Evolutionary conservation across 257 asterid species (phyloP), one percentile per base, ranked within the genome.

Genomic region (Solanum ahanhuiri): DNA sequence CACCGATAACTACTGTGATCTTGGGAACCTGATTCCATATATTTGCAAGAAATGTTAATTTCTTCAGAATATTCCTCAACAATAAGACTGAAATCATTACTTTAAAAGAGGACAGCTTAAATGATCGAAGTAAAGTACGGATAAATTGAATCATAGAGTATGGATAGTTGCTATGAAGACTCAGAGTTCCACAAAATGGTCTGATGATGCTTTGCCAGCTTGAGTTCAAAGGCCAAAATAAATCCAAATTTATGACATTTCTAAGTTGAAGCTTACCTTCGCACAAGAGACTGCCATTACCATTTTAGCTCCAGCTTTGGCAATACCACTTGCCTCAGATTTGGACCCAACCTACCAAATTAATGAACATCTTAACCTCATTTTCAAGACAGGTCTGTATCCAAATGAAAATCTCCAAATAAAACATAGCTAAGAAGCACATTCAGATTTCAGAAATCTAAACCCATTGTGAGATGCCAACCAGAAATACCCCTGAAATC

Each of bases 271-370:
- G 79, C 88, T 63, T 86, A 96, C 99, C 98, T 96, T 95, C 69
- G 98, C 98, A 86, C 99, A 96, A 88, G 99, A 95, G 91, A 95
- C 99, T 85, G 99, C 98, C 99, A 96, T 95, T 91, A 96, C 99
- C 99, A 96, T 92, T 94, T 96, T 96, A 86, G 99, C 99, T 87
- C 99, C 99, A 89, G 99, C 90, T 92, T 97, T 97, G 72, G 99
- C 99, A 86, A 97, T 97, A 71, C 99, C 99, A 90, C 87, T 93
- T 88, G 98, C 97, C 94, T 97, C 99, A 33, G 99, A 94, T 92
- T 95, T 97, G 87, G 99, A 97, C 70, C 99, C 99, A 83, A 97
- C 99, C 99, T 95, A 89, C 90, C 89, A 88, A 39, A 83, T 37
- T 14, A 85, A 77, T 51, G 35, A 85, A 60, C 45, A 64, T 23